Evolutionary conservation across 164 flowering plant genomes (phyloP), one percentile per base, ranked within the genome.

Genomic region (Taxillus chinensis): DNA sequence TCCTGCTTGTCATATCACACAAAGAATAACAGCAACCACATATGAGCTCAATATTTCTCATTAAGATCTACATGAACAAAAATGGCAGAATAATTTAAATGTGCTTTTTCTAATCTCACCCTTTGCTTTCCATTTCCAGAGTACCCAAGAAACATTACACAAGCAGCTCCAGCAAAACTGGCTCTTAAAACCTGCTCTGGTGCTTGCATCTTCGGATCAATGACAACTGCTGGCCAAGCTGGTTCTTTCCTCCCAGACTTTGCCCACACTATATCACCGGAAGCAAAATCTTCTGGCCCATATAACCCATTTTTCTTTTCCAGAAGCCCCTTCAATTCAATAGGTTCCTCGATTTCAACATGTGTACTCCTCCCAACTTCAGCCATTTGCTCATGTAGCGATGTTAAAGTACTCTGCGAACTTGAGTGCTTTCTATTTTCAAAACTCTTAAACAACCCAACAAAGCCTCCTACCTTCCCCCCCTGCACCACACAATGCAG

Each of bases 141-240:
- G 70, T 85, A 81, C 3, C 99, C 99, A 70, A 86, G 89, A 67
- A 87, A 95, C 99, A 95, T 95, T 41, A 95, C 95, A 67, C 99
- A 95, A 55, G 78, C 73, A 15, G 96, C 82, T 55, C 85, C 93
- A 38, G 96, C 74, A 60, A 84, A 68, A 68, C 91, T 80, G 60
- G 89, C 80, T 39, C 83, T 79, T 65, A 91, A 59, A 66, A 91
- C 95, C 9, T 74, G 68, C 64, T 79, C 83, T 13, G 98, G 98
- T 39, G 96, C 98, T 74, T 91, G 86, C 45, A 74, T 55, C 71
- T 86, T 64, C 8, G 99, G 98, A 73, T 95, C 96, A 70, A 95
- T 87, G 14, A 95, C 96, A 66, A 85, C 74, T 17, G 96, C 99
- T 15, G 99, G 99, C 99, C 97, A 91, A 57, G 83, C 84, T 4